Percentiles rank a stretch among this genome's conserved stretches.
These are phyloP conservation scores for Porodaedalea pini DNA, from an alignment of 1,284 basidiomycete species.

Conservation along the genomic window DNA sequence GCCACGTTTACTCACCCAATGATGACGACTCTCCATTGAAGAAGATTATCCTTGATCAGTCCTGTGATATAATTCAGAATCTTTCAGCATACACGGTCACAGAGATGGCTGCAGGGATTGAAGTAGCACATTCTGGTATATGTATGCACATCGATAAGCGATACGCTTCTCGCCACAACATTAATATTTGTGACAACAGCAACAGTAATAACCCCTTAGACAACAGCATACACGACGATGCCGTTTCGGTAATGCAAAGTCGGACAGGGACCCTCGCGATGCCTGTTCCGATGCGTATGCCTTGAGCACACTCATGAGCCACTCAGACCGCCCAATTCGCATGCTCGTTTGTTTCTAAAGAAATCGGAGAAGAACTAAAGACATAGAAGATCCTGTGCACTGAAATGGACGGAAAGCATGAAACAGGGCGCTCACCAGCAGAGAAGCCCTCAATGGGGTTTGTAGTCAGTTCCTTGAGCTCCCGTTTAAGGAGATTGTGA, in stretches of 20 bases:
- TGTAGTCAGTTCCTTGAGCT: slow-evolving; percentile 85
- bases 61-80: slow-evolving; percentile 48
- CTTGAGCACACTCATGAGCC: background rate
- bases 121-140: background rate
- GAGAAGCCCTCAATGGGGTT: slow-evolving; percentile 92
- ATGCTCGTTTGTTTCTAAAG: slow-evolving; percentile 14
- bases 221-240: no score
- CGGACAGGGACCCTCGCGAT: no score
- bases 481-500: slow-evolving; percentile 67
- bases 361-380: slow-evolving; percentile 15
- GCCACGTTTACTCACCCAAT: slow-evolving; percentile 68
- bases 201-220: no score
- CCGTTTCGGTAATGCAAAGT: no score
- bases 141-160: slow-evolving; percentile 12
- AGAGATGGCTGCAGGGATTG: background rate
- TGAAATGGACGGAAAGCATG: slow-evolving; percentile 8
- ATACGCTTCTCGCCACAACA: background rate
- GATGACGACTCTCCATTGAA: slow-evolving; percentile 91
- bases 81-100: slow-evolving; percentile 21
- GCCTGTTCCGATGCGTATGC: background rate
- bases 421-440: slow-evolving; percentile 55
- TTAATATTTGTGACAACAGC: no score
- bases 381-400: background rate
- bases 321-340: background rate
- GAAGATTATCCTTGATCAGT: slow-evolving; percentile 90